Evolutionary conservation across 768 basidiomycete genomes (phyloP).

Genomic region (Melanogaster broomeanus): DNA sequence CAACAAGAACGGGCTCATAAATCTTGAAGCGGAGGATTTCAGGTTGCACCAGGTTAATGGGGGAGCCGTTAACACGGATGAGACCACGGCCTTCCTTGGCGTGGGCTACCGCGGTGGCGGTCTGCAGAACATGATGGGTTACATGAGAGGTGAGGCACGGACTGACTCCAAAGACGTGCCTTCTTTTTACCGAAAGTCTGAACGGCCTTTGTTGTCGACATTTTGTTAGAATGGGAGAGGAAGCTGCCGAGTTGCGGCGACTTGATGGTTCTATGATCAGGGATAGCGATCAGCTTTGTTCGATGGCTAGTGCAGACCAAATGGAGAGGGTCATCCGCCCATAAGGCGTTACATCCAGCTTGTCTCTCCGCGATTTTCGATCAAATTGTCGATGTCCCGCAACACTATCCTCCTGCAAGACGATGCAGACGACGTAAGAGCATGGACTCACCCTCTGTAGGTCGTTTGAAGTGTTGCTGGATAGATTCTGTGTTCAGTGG

Average conservation of each 20-base stretch:
- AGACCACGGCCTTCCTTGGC: conserved; percentile 95
- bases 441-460: conserved; percentile 41
- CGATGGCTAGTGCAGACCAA: neutral
- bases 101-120: conserved; percentile 97
- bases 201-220: conserved; percentile 85
- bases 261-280: conserved; percentile 17
- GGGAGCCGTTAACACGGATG: conserved; percentile 95
- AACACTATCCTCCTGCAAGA: neutral
- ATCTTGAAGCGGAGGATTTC: conserved; percentile 97
- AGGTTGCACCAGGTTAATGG: conserved; percentile 93
- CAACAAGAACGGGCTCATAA: conserved; percentile 95
- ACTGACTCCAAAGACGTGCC: conserved; percentile 44
- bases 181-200: conserved; percentile 99
- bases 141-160: neutral
- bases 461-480: conserved; percentile 32
- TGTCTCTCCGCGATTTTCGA: conserved; percentile 25
- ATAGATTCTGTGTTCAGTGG: conserved; percentile 4
- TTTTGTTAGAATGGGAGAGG: conserved; percentile 42
- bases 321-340: conserved; percentile 37
- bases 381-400: neutral
- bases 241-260: conserved; percentile 18
- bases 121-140: conserved; percentile 47
- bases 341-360: conserved; percentile 41
- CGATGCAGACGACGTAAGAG: conserved; percentile 1
- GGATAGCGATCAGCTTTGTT: conserved; percentile 17